phyloP scores from a whole-genome alignment of 179 eudicot species.

The Silene vulgaris region DNA sequence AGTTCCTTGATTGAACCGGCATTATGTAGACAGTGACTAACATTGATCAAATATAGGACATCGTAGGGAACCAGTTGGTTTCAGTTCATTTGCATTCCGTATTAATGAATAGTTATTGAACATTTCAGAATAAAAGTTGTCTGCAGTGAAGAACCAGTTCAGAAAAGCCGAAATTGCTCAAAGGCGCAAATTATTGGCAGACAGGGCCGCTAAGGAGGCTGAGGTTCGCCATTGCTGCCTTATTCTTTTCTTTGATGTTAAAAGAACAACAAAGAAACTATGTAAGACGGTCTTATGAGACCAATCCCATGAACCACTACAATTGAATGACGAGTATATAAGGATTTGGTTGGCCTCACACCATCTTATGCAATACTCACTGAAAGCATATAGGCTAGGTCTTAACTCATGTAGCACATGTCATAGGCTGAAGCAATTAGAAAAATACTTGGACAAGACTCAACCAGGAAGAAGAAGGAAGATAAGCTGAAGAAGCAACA shows the following conservation, averaged over 20 bases:
- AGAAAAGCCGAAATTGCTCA: constrained; percentile 80
- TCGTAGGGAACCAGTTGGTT: not conserved
- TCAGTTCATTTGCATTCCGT: not conserved
- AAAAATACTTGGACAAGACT: constrained; percentile 88
- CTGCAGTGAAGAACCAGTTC: constrained; percentile 75
- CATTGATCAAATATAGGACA: not conserved
- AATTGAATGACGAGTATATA: no score
- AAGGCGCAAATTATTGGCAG: constrained; percentile 61
- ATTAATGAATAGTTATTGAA: constrained; percentile 11
- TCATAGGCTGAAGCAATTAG: constrained; percentile 84
- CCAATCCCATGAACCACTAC: not conserved
- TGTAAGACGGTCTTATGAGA: not conserved
- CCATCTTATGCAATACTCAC: not conserved
- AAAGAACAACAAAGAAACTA: not conserved
- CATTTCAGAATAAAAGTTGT: constrained; percentile 64
- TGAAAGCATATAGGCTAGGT: not conserved
- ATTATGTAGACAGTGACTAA: not conserved
- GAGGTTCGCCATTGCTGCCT: constrained; percentile 43
- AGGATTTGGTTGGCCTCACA: not conserved
- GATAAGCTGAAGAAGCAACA: constrained; percentile 72
- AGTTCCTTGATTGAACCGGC: constrained; percentile 5
- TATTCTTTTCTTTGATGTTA: not conserved
- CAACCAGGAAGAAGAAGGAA: constrained; percentile 80
- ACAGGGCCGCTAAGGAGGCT: constrained; percentile 77
- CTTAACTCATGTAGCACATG: not conserved